Evolutionary conservation across 139 green algal species (phyloP).

Genomic region (Picochlorum sp.): DNA sequence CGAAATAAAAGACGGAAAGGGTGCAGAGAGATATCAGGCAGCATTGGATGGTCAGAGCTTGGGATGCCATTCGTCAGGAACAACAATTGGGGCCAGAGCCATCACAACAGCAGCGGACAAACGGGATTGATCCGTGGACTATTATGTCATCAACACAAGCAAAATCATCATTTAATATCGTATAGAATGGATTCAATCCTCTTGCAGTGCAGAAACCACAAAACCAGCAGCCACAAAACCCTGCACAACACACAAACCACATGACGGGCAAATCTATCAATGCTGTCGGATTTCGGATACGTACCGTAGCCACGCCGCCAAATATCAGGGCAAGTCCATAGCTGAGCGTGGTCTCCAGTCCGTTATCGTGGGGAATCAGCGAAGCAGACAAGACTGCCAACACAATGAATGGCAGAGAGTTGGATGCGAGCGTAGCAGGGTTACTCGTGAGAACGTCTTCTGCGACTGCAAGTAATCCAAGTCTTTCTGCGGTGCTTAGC

Average conservation of each 20-base stretch:
- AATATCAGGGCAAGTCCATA: conserved; percentile 17
- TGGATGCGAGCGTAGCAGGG: conserved; percentile 33
- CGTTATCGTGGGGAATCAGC: conserved; percentile 40
- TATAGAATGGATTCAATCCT: conserved; percentile 16
- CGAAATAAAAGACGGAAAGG: conserved; percentile 23
- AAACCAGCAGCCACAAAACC: conserved; percentile 31
- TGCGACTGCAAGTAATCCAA: conserved; percentile 37
- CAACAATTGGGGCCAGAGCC: conserved; percentile 14
- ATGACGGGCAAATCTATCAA: too few relatives aligned
- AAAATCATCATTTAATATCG: too few relatives aligned
- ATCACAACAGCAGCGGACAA: conserved; percentile 10
- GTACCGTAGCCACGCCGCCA: conserved; percentile 9
- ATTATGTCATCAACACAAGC: too few relatives aligned
- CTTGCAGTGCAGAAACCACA: conserved; percentile 37
- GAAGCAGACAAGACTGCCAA: conserved; percentile 21
- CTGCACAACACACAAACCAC: too few relatives aligned
- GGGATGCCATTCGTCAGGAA: conserved; percentile 40
- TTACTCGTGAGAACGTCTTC: conserved; percentile 38
- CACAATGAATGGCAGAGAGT: conserved; percentile 33
- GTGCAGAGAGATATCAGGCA: conserved; percentile 37
- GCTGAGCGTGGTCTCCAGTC: conserved; percentile 11
- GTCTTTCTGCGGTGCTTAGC: conserved; percentile 43
- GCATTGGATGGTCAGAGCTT: conserved; percentile 37
- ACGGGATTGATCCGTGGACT: too few relatives aligned
- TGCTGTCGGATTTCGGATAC: background rate